Evolutionary conservation across 148 eudicot genomes (phyloP).

Genomic region (Camellia sinensis): DNA sequence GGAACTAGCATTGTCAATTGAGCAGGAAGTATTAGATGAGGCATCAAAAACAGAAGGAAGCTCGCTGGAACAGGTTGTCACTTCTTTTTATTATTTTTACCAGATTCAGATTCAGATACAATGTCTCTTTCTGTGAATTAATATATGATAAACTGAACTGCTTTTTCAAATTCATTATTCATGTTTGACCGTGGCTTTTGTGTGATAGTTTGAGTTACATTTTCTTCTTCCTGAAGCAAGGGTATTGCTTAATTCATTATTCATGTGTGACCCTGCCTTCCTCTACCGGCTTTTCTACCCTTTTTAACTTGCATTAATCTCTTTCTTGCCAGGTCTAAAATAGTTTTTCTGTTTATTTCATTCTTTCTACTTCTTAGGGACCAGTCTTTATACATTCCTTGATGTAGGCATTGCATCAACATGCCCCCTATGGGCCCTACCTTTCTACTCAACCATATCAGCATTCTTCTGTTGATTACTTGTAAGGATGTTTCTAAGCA

Average conservation of each 20-base stretch:
- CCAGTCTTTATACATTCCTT: not conserved
- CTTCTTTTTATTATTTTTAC: not conserved
- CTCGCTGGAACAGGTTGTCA: conserved; percentile 66
- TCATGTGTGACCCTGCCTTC: too few relatives aligned
- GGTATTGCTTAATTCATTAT: not conserved
- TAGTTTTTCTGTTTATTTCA: not conserved
- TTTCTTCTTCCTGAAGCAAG: not conserved
- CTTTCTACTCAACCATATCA: not conserved
- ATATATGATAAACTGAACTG: not conserved
- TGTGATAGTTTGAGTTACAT: not conserved
- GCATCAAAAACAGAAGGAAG: conserved; percentile 60
- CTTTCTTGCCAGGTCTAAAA: not conserved
- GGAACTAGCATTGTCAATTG: conserved; percentile 58
- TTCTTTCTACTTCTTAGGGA: not conserved
- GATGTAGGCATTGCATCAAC: not conserved
- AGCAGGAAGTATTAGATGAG: conserved; percentile 76
- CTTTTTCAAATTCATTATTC: not conserved
- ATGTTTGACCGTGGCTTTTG: not conserved
- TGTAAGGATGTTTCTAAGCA: not conserved
- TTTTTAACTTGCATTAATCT: not conserved
- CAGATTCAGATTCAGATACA: not conserved
- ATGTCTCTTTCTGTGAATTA: not conserved
- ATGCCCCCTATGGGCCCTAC: not conserved
- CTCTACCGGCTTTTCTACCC: not conserved
- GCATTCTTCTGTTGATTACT: not conserved